Conservation (phyloP, 2,329 filamentous ascomycete genomes). For the Neospermospora avenae region DNA sequence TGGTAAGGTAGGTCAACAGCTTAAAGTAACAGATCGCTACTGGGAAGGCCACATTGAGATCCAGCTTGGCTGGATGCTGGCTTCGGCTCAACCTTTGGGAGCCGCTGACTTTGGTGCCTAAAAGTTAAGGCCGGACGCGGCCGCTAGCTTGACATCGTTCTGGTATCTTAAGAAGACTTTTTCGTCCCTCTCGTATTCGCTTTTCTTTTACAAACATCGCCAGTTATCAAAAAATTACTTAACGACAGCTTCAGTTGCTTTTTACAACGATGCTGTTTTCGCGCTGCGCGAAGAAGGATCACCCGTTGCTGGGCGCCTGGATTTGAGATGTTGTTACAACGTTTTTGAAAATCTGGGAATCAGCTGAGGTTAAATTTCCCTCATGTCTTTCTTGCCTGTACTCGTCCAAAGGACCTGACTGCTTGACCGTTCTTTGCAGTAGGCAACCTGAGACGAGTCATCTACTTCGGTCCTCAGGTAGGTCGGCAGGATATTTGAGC, state of each 20-base stretch:
- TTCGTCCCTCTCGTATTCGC: conserved; percentile 16
- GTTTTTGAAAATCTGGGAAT: conserved; percentile 65
- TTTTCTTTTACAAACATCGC: conserved; percentile 51
- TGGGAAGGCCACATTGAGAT: conserved; percentile 5
- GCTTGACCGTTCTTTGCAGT: too few relatives aligned
- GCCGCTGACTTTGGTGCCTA: neutral
- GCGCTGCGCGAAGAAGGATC: conserved; percentile 64
- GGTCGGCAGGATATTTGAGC: too few relatives aligned
- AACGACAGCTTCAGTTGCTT: conserved; percentile 47
- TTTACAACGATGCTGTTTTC: conserved; percentile 58
- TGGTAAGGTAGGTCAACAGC: too few relatives aligned
- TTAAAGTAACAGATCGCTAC: too few relatives aligned
- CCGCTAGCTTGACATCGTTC: too few relatives aligned
- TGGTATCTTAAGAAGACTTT: neutral
- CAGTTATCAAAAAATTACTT: conserved; percentile 49
- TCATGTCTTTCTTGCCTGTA: too few relatives aligned
- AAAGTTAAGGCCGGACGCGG: too few relatives aligned
- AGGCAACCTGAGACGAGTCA: too few relatives aligned
- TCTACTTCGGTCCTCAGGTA: too few relatives aligned
- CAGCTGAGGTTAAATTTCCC: conserved; percentile 62
- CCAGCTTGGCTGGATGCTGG: neutral
- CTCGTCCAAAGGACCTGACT: too few relatives aligned
- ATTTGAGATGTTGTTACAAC: conserved; percentile 62
- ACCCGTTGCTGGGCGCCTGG: conserved; percentile 69
- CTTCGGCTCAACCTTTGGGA: conserved; percentile 17